Conservation (phyloP, 2,329 filamentous ascomycete species). For the Emericellopsis cladophorae region DNA sequence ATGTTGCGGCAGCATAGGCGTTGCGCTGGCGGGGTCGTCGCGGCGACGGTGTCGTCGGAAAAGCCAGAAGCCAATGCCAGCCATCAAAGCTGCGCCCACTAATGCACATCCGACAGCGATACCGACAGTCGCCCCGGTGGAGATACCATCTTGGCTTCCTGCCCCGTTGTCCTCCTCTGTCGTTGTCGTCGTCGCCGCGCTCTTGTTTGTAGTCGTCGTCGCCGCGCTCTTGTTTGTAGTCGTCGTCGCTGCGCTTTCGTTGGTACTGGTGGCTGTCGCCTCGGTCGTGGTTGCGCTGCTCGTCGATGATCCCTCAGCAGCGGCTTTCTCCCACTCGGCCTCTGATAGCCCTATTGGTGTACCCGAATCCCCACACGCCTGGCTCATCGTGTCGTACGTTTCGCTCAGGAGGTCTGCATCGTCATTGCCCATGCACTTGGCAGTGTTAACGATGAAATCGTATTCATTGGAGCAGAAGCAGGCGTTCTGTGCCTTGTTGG, state of each 20-base stretch:
- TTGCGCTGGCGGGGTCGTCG: conserved; percentile 10
- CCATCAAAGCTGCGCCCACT: conserved; percentile 14
- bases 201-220: neutral
- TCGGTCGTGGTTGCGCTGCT: conserved; percentile 1
- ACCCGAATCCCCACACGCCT: conserved; percentile 25
- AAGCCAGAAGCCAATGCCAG: conserved; percentile 10
- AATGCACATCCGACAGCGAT: conserved; percentile 15
- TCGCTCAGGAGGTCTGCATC: conserved; percentile 18
- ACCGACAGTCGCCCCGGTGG: conserved; percentile 17
- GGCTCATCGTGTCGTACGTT: conserved; percentile 25
- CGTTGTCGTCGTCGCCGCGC: neutral
- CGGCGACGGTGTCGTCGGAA: conserved; percentile 13
- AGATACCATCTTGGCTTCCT: conserved; percentile 6
- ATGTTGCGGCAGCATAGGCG: conserved; percentile 15
- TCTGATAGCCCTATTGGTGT: conserved; percentile 24
- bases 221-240: neutral
- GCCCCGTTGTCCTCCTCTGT: neutral
- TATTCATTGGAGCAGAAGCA: conserved; percentile 32
- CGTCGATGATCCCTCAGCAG: conserved; percentile 5
- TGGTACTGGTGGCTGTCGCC: conserved; percentile 5
- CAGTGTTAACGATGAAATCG: conserved; percentile 28
- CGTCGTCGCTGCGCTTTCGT: conserved; percentile 3
- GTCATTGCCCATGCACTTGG: conserved; percentile 23
- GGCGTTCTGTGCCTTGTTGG: conserved; percentile 20
- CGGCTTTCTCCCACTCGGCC: conserved; percentile 22